A percentile compares a stretch with the other conserved stretches of the same genome.
Evolutionary conservation across 2,329 filamentous ascomycete genomes (phyloP).

Genomic region (Colletotrichum sp.): DNA sequence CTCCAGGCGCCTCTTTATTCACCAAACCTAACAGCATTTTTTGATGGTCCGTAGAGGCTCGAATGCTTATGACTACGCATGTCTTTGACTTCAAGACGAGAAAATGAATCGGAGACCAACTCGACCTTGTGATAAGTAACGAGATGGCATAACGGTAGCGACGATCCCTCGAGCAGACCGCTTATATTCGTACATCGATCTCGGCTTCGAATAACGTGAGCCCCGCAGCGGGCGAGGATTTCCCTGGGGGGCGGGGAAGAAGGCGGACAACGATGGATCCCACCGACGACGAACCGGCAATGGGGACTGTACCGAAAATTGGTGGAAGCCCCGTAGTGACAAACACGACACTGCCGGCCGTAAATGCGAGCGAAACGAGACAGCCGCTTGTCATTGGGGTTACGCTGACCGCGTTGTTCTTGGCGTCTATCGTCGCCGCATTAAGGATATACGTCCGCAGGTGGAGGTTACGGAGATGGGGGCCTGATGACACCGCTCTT

Average conservation of each 20-base stretch:
- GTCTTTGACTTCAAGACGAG: background rate
- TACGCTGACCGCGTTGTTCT: background rate
- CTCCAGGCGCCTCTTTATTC: background rate
- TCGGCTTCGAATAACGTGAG: background rate
- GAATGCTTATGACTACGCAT: background rate
- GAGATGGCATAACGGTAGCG: background rate
- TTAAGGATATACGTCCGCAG: constrained; percentile 9
- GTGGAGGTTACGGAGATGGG: background rate
- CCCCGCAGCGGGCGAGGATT: background rate
- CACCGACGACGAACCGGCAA: background rate
- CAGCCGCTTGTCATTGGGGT: constrained; percentile 2
- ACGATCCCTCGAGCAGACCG: background rate
- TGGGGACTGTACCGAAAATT: too few species aligned
- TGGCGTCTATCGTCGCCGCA: background rate
- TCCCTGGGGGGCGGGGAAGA: background rate
- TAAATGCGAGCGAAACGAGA: background rate
- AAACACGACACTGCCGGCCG: background rate
- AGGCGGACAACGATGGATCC: background rate
- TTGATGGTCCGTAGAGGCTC: background rate
- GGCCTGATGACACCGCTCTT: background rate
- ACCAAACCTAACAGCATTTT: background rate
- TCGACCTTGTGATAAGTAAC: background rate
- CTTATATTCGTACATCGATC: background rate
- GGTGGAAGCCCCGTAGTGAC: background rate
- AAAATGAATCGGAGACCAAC: background rate